Base-by-base conservation (phyloP, 495 filamentous ascomycete genomes). In the Immersiella caudata region DNA sequence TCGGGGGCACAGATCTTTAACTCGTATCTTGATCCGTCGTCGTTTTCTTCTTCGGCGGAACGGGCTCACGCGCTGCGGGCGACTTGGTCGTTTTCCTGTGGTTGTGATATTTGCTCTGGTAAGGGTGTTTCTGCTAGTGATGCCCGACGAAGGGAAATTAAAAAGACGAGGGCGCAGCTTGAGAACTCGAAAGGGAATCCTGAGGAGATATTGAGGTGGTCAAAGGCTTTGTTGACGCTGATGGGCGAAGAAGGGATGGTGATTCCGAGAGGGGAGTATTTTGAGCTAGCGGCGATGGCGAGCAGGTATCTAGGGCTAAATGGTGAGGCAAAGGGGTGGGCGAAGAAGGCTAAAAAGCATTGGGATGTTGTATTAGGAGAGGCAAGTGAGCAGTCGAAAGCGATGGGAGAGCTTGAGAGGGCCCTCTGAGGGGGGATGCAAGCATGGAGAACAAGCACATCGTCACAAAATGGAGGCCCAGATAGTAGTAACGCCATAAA, bases 291-390 rank as follows among this genome's bases (percentile, higher is more conserved):
- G 24, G 65, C 65, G n/a, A 40, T 49, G 40, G 65, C 35, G 14
- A 49, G 22, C 11, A 67, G 29, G 36, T 52, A 51, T 54, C 40
- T 67, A 22, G 65, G 65, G 18, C 16, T 8, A 11, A 24, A 20
- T 11, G 27, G 60, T 2, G 57, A 61, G 16, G 57, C 57, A 18
- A 12, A 20, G 24, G 11, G 21, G 35, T 67, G 18, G 26, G 55
- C 56, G 24, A 22, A 18, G 36, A 20, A 25, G 40, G 65, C 65
- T 22, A 54, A 51, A 55, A 26, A 16, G 57, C 56, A 60, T 12
- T 67, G 65, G 65, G 56, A 61, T n/a, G 20, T 67, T 6, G 16
- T 67, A n/a, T 29, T 67, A 9, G 65, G 65, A 1, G 24, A 50
- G 46, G 56, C 9, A 3, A 67, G 65, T 3, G 6, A 36, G n/a